A percentile compares a stretch with the other conserved stretches of the same genome.
Conservation (phyloP, 345 rosid genomes). For the Schrenkiella parvula region DNA sequence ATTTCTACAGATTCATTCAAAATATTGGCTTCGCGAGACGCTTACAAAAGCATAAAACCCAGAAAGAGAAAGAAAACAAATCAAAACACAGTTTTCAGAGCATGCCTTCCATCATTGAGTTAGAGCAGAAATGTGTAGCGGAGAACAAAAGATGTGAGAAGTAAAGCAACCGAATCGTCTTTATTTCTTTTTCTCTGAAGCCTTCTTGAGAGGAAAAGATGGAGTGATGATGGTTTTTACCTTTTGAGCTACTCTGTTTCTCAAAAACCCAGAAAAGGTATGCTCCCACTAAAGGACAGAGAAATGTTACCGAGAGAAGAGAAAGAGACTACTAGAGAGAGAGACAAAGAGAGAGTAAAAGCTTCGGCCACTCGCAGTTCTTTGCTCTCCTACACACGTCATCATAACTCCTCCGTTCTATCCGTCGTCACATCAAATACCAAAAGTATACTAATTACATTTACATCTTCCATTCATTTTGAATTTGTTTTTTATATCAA, state of each 20-base stretch:
- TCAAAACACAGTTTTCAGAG: background rate
- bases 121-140: background rate
- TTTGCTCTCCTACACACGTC: background rate
- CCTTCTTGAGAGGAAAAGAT: background rate
- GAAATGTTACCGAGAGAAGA: background rate
- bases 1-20: background rate
- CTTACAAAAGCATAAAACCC: background rate
- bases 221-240: background rate
- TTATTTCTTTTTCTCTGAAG: background rate
- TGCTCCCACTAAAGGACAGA: background rate
- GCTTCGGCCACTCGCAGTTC: constrained; percentile 14
- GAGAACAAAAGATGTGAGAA: background rate
- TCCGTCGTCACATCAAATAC: background rate
- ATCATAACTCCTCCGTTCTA: background rate
- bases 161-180: background rate
- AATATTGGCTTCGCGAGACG: background rate
- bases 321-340: background rate
- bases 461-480: background rate
- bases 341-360: background rate
- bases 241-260: background rate
- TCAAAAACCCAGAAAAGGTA: background rate
- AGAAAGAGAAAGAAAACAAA: background rate
- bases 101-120: background rate
- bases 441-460: background rate
- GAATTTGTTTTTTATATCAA: background rate